Percentiles rank a stretch among this genome's conserved stretches.
phyloP scores from a whole-genome alignment of 176 grass and related monocot species.

The Sorghum bicolor region DNA sequence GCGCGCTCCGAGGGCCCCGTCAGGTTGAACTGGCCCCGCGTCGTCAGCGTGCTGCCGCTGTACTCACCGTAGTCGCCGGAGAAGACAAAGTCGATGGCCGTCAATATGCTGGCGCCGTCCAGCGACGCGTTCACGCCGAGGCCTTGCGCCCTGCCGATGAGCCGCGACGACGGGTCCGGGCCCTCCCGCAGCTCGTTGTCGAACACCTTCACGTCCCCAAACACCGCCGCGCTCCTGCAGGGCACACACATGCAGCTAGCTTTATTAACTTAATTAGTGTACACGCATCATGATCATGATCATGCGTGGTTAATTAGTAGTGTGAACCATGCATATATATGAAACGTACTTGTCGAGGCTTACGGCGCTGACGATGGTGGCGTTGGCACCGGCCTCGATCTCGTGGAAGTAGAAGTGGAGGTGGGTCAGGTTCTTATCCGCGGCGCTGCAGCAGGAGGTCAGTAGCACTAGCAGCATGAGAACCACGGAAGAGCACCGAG shows the following conservation, averaged over 20 bases:
- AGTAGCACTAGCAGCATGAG: neutral
- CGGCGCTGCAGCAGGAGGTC: neutral
- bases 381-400: too few species aligned
- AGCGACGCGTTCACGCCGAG: constrained; percentile 39
- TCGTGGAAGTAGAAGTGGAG: too few species aligned
- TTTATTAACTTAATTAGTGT: too few species aligned
- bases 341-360: too few species aligned
- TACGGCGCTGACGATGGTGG: too few species aligned
- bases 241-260: too few species aligned
- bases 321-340: too few species aligned
- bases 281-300: too few species aligned
- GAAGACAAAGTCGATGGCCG: constrained; percentile 47
- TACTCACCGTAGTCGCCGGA: constrained; percentile 40
- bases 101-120: constrained; percentile 22
- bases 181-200: constrained; percentile 49
- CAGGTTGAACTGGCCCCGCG: constrained; percentile 16
- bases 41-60: constrained; percentile 46
- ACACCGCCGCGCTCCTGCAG: neutral
- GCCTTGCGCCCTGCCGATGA: constrained; percentile 44
- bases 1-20: constrained; percentile 30
- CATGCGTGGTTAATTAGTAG: too few species aligned
- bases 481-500: neutral
- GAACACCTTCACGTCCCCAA: constrained; percentile 42
- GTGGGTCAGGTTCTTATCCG: too few species aligned
- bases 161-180: constrained; percentile 35